A percentile compares a stretch with the other conserved stretches of the same genome.
phyloP scores from a whole-genome alignment of 2,329 filamentous ascomycete genomes.

The Colletotrichum noveboracense region DNA sequence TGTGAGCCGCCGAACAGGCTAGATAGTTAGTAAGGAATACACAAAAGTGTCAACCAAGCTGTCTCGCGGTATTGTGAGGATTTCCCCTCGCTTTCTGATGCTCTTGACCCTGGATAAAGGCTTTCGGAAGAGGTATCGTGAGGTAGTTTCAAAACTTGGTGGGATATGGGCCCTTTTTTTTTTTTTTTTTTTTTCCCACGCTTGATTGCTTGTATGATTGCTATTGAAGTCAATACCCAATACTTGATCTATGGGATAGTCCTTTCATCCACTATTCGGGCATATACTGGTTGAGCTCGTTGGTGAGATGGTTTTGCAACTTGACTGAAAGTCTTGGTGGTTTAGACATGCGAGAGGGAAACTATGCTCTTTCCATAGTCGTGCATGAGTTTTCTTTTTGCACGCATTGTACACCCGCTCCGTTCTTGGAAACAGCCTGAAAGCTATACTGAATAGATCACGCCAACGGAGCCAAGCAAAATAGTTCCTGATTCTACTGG shows the following conservation, averaged over 20 bases:
- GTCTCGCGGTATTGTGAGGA: not conserved
- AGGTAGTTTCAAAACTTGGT: too few species aligned
- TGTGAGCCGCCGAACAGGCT: not conserved
- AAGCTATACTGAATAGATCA: not conserved
- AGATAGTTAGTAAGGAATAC: not conserved
- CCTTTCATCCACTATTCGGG: not conserved
- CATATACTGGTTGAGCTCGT: not conserved
- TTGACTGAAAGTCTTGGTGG: too few species aligned
- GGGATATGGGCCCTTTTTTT: too few species aligned
- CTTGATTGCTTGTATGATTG: not conserved
- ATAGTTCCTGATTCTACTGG: too few species aligned
- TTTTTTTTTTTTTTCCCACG: not conserved
- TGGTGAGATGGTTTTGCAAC: not conserved
- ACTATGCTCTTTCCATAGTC: not conserved
- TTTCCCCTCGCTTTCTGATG: not conserved
- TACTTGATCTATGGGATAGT: rapidly evolving
- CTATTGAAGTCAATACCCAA: not conserved
- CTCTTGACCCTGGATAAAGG: not conserved
- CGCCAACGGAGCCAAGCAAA: too few species aligned
- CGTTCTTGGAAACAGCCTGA: not conserved
- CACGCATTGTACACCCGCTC: not conserved
- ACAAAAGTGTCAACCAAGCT: not conserved
- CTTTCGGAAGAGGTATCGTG: not conserved
- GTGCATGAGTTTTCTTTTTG: not conserved
- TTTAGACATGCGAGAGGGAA: too few species aligned